Evolutionary conservation across 2,329 filamentous ascomycete species (phyloP).

Genomic region (Exophiala sideris): DNA sequence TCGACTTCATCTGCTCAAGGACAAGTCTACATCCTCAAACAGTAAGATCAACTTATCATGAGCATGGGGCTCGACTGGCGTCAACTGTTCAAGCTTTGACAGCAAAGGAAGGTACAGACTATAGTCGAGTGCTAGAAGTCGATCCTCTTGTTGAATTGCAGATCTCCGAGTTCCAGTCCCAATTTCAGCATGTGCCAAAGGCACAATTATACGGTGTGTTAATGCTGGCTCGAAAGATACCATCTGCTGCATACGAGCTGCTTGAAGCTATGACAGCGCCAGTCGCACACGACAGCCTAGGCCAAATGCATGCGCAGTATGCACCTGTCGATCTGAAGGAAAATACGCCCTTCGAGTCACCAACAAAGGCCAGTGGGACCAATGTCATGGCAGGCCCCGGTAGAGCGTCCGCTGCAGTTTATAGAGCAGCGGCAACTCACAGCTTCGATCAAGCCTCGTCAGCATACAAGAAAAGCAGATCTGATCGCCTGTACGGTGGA

Average conservation of each 20-base stretch:
- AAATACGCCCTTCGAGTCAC: slow-evolving; percentile 24
- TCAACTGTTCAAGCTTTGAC: slow-evolving; percentile 56
- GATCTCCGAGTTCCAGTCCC: slow-evolving; percentile 51
- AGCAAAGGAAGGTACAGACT: slow-evolving; percentile 43
- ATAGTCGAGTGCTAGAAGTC: slow-evolving; percentile 36
- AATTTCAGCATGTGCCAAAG: slow-evolving; percentile 53
- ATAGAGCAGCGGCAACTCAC: slow-evolving; percentile 46
- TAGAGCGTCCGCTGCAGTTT: slow-evolving; percentile 40
- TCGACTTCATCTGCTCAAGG: slow-evolving; percentile 59
- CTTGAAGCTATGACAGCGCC: slow-evolving; percentile 51
- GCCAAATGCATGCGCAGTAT: slow-evolving; percentile 37
- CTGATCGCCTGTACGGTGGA: slow-evolving; percentile 69
- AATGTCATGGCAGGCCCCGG: slow-evolving; percentile 24
- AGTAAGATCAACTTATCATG: slow-evolving; percentile 58
- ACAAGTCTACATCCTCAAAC: slow-evolving; percentile 44
- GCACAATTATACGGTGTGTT: slow-evolving; percentile 53
- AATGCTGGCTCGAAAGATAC: slow-evolving; percentile 55
- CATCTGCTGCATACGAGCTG: slow-evolving; percentile 57
- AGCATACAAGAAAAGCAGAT: slow-evolving; percentile 61
- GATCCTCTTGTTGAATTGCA: slow-evolving; percentile 47
- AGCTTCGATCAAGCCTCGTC: slow-evolving; percentile 58
- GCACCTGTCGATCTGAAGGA: slow-evolving; percentile 36
- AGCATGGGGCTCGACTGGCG: slow-evolving; percentile 54
- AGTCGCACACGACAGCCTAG: slow-evolving; percentile 23
- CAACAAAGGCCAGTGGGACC: slow-evolving; percentile 5